Conservation (phyloP, 2,329 filamentous ascomycete species). For the Aspergillus spinulosporus region DNA sequence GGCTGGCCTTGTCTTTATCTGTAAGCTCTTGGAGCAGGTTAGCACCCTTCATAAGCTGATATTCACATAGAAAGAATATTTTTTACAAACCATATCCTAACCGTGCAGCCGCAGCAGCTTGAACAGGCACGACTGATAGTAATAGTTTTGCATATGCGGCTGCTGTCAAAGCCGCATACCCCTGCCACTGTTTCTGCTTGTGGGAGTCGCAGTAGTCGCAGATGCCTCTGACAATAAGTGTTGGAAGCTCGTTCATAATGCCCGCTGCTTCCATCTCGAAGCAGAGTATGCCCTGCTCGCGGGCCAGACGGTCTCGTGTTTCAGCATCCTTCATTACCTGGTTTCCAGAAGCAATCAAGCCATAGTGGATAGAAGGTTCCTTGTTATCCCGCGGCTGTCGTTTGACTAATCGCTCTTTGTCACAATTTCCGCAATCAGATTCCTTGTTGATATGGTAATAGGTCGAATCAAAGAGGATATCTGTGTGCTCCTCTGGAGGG, state of each 20-base stretch:
- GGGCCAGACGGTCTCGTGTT: constrained; percentile 5
- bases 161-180: not conserved
- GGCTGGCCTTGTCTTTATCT: too few relatives aligned
- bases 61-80: too few relatives aligned
- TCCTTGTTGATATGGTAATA: not conserved
- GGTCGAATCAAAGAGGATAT: not conserved
- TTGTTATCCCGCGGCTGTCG: not conserved
- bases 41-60: too few relatives aligned
- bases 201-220: constrained; percentile 18
- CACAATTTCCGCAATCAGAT: not conserved
- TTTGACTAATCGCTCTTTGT: constrained; percentile 1
- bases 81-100: not conserved
- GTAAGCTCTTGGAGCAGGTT: too few relatives aligned
- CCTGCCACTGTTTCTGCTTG: not conserved
- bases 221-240: too few relatives aligned
- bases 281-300: constrained; percentile 12
- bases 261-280: too few relatives aligned
- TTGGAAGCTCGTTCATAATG: too few relatives aligned
- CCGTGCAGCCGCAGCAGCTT: not conserved
- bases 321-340: constrained; percentile 12
- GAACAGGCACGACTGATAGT: not conserved
- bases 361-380: not conserved
- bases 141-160: not conserved
- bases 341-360: constrained; percentile 13
- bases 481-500: constrained; percentile 3